Evolutionary conservation across 305 asterid genomes (phyloP), one percentile per base, ranked within the genome.

Genomic region (Fraxinus greggii): DNA sequence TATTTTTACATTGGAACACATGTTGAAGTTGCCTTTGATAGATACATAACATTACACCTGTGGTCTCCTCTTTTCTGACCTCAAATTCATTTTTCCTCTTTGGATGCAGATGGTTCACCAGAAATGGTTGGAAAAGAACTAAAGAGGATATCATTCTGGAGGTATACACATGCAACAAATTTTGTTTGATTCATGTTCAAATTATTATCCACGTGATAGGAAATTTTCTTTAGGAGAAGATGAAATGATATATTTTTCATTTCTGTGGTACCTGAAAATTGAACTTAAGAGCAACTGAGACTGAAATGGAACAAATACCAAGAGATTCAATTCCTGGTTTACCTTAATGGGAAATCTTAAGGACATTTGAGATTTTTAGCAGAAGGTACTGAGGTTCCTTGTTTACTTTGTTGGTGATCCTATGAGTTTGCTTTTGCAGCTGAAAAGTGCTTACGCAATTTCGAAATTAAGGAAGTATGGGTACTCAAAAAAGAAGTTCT

Each of bases 41-140:
- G 42, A 28, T 45, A 31, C 78, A 51, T 86, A 82, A 29, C 17
- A 31, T 51, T 79, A 72, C 73, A 19, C 74, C 38, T 77, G 24
- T 81, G 77, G 13, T 17, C 78, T 31, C 59, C 29, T 74, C 65
- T 63, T 48, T 72, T 42, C 77, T 26, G 73, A n/a, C 85, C 83
- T 75, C 38, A 75, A 77, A 51, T 54, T 79, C 12, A 56, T 80
- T 78, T 76, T 48, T 72, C 54, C 78, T 26, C 87, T 81, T 85
- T 85, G 83, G 82, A 88, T 9, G 83, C 92, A 96, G 99, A 89
- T 96, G 92, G 92, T 91, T 96, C 89, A 94, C 98, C 61, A 91
- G 92, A 90, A 35, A 83, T 56, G 99, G 99, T 76, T 93, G 95
- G 98, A 91, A 86, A 87, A 92, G 98, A 88, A 94, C 97, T 72